These are phyloP conservation scores for Fusarium nanum DNA, from an alignment of 2,329 filamentous ascomycete species.

Conservation along the genomic window DNA sequence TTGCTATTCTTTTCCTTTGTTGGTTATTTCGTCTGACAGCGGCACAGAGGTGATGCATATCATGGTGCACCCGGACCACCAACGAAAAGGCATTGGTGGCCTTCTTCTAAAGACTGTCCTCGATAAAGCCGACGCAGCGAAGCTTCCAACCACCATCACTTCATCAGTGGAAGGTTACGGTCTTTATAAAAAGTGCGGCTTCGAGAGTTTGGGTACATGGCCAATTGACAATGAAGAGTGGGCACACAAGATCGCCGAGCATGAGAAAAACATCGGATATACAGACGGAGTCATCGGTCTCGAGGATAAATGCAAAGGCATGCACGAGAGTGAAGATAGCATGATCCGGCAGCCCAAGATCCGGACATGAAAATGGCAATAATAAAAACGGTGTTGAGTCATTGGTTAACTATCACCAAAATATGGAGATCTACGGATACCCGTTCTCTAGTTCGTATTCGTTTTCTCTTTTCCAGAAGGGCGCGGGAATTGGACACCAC, in stretches of 20 bases:
- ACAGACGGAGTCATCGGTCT: slow-evolving; percentile 18
- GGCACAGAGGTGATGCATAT: slow-evolving; percentile 38
- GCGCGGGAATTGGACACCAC: slow-evolving; percentile 7
- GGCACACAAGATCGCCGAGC: slow-evolving; percentile 31
- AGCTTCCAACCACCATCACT: slow-evolving; percentile 21
- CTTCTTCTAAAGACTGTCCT: slow-evolving; percentile 25
- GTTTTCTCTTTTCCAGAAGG: slow-evolving; percentile 26
- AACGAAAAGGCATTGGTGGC: slow-evolving; percentile 39
- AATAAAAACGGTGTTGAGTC: slow-evolving; percentile 3
- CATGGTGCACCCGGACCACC: slow-evolving; percentile 41
- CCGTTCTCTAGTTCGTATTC: slow-evolving; percentile 41
- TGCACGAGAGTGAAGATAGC: slow-evolving; percentile 38
- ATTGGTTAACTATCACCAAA: neutral
- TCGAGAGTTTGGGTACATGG: slow-evolving; percentile 32
- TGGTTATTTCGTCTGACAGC: neutral
- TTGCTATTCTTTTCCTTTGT: neutral
- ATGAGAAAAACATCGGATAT: slow-evolving; percentile 24
- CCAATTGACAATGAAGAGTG: slow-evolving; percentile 37
- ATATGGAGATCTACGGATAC: neutral
- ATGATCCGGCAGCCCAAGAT: slow-evolving; percentile 40
- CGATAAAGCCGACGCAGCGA: slow-evolving; percentile 31
- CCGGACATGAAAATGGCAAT: slow-evolving; percentile 2
- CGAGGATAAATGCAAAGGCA: slow-evolving; percentile 21
- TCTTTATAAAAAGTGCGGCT: slow-evolving; percentile 34
- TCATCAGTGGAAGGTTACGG: slow-evolving; percentile 36